A percentile compares a stretch with the other conserved stretches of the same genome.
Evolutionary conservation across 2,329 filamentous ascomycete genomes (phyloP).

Genomic region (Botryosphaeria dothidea): DNA sequence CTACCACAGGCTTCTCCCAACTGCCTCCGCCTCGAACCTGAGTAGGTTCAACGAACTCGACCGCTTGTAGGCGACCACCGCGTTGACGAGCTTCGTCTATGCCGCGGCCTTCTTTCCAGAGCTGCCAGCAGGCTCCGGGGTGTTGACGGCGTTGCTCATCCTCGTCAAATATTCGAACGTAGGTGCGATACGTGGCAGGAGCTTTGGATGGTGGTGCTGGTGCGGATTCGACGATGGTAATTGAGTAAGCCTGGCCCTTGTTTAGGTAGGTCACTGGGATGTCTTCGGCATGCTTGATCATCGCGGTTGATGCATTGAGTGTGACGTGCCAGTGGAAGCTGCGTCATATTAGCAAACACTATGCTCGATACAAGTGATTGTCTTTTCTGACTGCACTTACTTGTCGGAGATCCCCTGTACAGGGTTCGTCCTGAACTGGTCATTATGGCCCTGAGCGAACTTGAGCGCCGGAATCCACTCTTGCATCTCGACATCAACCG

Average conservation of each 20-base stretch:
- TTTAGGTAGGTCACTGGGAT: conserved; percentile 98
- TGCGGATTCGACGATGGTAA: conserved; percentile 78
- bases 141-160: conserved; percentile 89
- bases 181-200: conserved; percentile 79
- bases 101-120: conserved; percentile 97
- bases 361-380: no score
- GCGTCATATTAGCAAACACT: no score
- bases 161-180: conserved; percentile 93
- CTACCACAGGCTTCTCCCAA: conserved; percentile 47
- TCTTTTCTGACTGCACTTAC: conserved; percentile 46
- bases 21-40: conserved; percentile 56
- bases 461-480: conserved; percentile 62
- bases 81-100: conserved; percentile 92
- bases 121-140: conserved; percentile 80
- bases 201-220: conserved; percentile 56
- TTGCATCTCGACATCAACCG: conserved; percentile 61
- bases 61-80: conserved; percentile 87
- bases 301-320: conserved; percentile 90
- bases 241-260: conserved; percentile 91
- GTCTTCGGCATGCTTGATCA: conserved; percentile 87
- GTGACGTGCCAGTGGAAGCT: conserved; percentile 89
- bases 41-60: conserved; percentile 80
- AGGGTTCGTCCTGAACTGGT: conserved; percentile 47
- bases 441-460: conserved; percentile 49
- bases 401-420: conserved; percentile 32